A percentile compares a stretch with the other conserved stretches of the same genome.
Conservation (phyloP, 129 eudicot genomes). For the Flaveria bidentis region DNA sequence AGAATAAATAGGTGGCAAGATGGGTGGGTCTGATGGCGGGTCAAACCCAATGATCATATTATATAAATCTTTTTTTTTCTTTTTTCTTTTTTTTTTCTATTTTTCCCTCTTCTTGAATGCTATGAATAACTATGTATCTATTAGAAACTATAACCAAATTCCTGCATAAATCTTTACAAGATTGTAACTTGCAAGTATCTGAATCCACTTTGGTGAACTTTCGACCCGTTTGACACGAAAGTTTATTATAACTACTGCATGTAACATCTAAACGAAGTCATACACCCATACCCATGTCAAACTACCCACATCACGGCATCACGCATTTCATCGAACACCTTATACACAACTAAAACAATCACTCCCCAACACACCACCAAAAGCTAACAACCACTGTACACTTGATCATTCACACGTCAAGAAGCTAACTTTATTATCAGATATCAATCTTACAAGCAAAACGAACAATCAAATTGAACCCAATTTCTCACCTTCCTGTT, state of each 20-base stretch:
- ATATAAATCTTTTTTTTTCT: no score
- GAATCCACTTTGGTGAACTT: not conserved
- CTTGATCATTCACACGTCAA: no score
- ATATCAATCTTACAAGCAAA: no score
- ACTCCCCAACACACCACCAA: not conserved
- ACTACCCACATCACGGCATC: no score
- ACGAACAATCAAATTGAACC: not conserved
- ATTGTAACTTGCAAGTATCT: not conserved
- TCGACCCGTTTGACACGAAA: not conserved
- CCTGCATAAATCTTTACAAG: not conserved
- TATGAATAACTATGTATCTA: no score
- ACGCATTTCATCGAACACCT: slow-evolving; percentile 3
- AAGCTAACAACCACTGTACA: not conserved
- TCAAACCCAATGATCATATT: no score
- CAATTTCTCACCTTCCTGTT: slow-evolving; percentile 15
- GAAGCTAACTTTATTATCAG: no score
- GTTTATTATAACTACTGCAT: not conserved
- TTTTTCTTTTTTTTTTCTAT: no score
- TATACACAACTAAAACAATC: not conserved
- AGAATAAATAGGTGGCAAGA: no score
- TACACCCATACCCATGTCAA: not conserved
- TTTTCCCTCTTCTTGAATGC: no score
- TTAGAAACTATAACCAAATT: not conserved
- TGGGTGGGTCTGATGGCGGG: no score
- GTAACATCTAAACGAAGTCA: no score